These are phyloP conservation scores for Trypanosoma melophagium DNA, from an alignment of 208 protist species.

Conservation along the genomic window DNA sequence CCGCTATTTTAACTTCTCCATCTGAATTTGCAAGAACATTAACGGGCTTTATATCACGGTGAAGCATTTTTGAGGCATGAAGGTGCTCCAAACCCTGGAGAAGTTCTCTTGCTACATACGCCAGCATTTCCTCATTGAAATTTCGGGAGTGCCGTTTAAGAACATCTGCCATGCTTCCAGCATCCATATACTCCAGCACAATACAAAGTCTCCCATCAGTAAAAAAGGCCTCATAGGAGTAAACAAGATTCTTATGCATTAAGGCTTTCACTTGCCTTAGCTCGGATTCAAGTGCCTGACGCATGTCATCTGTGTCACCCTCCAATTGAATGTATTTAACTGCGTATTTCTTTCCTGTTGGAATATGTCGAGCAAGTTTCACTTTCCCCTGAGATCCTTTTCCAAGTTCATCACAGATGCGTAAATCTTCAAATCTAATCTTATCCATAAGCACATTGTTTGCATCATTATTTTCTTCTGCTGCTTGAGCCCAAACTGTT, in stretches of 20 bases:
- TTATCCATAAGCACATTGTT: slow-evolving; percentile 70
- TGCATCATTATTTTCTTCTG: slow-evolving; percentile 15
- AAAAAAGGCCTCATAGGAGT: slow-evolving; percentile 90
- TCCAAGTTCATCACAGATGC: slow-evolving; percentile 73
- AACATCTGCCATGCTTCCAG: slow-evolving; percentile 85
- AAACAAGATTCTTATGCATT: slow-evolving; percentile 88
- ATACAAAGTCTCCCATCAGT: slow-evolving; percentile 85
- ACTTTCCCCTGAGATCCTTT: slow-evolving; percentile 90
- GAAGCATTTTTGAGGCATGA: slow-evolving; percentile 89
- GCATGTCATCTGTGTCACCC: slow-evolving; percentile 72
- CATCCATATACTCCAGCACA: slow-evolving; percentile 90
- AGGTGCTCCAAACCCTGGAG: slow-evolving; percentile 84
- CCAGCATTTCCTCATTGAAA: slow-evolving; percentile 81
- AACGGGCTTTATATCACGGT: slow-evolving; percentile 96
- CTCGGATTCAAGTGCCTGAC: slow-evolving; percentile 68
- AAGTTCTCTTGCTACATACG: slow-evolving; percentile 83
- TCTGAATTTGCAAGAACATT: slow-evolving; percentile 96
- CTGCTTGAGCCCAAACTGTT: slow-evolving; percentile 18
- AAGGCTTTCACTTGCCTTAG: slow-evolving; percentile 79
- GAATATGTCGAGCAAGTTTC: slow-evolving; percentile 69
- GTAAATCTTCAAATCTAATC: slow-evolving; percentile 85
- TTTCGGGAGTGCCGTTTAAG: slow-evolving; percentile 63
- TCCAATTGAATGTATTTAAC: slow-evolving; percentile 85
- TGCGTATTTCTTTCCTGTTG: slow-evolving; percentile 78
- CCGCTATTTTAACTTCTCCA: slow-evolving; percentile 95